A percentile compares a stretch with the other conserved stretches of the same genome.
Evolutionary conservation across 2,329 filamentous ascomycete genomes (phyloP).

Genomic region (Iodosphaeria phyllophila): DNA sequence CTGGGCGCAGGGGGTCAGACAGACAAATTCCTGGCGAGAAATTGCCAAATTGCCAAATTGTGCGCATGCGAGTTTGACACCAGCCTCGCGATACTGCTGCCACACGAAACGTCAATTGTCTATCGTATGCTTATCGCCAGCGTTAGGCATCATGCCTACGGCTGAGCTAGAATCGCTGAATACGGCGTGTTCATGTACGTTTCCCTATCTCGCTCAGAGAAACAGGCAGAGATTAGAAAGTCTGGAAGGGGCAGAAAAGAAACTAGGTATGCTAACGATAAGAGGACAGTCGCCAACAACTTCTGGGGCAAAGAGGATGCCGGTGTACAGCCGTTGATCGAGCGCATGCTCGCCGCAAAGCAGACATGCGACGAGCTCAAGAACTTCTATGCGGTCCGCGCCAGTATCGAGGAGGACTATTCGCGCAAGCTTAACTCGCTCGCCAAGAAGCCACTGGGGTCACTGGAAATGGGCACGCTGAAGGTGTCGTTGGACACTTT

Average conservation of each 20-base stretch:
- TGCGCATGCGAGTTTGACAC: no score
- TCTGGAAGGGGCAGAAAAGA: no score
- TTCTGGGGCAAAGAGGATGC: constrained; percentile 99
- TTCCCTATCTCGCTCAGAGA: not conserved
- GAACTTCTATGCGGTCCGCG: constrained; percentile 76
- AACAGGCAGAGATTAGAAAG: no score
- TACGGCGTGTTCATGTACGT: not conserved
- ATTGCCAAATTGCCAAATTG: no score
- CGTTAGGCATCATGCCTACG: no score
- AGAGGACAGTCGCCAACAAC: constrained; percentile 79
- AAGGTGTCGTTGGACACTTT: constrained; percentile 73
- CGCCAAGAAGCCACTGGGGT: constrained; percentile 75
- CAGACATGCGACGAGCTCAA: constrained; percentile 86
- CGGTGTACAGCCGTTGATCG: constrained; percentile 75
- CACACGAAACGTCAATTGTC: no score
- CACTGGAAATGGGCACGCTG: constrained; percentile 69
- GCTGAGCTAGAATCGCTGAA: no score
- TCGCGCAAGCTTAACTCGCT: constrained; percentile 72
- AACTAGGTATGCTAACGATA: constrained; percentile 11
- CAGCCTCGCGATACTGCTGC: no score
- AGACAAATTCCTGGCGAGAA: no score
- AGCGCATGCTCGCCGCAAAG: constrained; percentile 90
- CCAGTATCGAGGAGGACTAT: constrained; percentile 94
- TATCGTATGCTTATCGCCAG: no score
- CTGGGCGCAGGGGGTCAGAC: no score